A percentile compares a stretch with the other conserved stretches of the same genome.
phyloP scores from a whole-genome alignment of 108 stramenopile genomes.

The Skeletonema menzelii region DNA sequence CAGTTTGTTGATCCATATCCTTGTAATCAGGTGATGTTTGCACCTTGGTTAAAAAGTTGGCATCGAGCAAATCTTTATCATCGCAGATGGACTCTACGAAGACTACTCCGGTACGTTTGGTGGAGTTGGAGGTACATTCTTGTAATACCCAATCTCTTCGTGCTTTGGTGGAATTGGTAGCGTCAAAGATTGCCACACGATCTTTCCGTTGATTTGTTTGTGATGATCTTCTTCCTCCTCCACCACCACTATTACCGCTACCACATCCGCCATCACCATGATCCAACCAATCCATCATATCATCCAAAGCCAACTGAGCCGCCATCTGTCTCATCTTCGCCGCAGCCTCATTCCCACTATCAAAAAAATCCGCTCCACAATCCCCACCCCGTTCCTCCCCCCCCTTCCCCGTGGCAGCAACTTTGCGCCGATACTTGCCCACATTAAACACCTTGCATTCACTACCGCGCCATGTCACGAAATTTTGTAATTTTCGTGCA shows the following conservation, averaged over 20 bases:
- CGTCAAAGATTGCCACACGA: conserved; percentile 94
- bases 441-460: conserved; percentile 89
- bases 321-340: conserved; percentile 67
- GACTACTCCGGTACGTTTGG: conserved; percentile 78
- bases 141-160: conserved; percentile 79
- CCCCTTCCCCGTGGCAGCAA: conserved; percentile 42
- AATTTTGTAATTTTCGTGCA: conserved; percentile 80
- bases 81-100: conserved; percentile 98
- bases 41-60: conserved; percentile 82
- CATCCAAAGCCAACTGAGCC: conserved; percentile 67
- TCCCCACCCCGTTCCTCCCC: conserved; percentile 5
- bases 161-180: conserved; percentile 92
- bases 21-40: conserved; percentile 84
- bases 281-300: conserved; percentile 87
- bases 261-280: conserved; percentile 45
- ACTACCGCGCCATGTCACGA: conserved; percentile 80
- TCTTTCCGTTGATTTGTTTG: conserved; percentile 20
- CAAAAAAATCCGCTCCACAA: conserved; percentile 88
- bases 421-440: conserved; percentile 84
- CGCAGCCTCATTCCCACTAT: conserved; percentile 67
- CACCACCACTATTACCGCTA: not conserved
- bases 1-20: conserved; percentile 66
- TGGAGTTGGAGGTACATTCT: conserved; percentile 64
- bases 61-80: conserved; percentile 79
- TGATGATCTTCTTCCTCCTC: not conserved